Percentiles rank a stretch among this genome's conserved stretches.
Evolutionary conservation across 176 grass and related monocot species (phyloP).

Genomic region (Zea luxurians): DNA sequence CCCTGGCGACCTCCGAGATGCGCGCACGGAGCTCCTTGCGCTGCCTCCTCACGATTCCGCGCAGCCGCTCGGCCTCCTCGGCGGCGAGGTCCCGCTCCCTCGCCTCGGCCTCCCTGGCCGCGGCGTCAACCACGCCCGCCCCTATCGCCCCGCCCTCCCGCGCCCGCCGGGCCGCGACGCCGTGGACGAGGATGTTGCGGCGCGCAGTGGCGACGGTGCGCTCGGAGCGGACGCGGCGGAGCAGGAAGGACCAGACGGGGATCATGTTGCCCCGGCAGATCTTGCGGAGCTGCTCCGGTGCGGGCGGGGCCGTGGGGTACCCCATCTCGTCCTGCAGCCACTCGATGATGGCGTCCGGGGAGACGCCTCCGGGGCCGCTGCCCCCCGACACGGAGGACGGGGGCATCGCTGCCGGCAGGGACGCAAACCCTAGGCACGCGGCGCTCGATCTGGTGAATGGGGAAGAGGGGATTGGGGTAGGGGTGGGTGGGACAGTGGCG

Average conservation of each 20-base stretch:
- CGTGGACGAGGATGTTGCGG: conserved; percentile 87
- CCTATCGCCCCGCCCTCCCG: conserved; percentile 53
- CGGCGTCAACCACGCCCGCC: conserved; percentile 44
- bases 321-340: conserved; percentile 99
- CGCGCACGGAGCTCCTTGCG: conserved; percentile 88
- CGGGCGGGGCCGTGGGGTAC: conserved; percentile 70
- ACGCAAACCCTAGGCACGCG: conserved; percentile 35
- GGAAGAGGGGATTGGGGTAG: background rate
- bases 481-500: conserved; percentile 36
- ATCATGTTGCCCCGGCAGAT: conserved; percentile 99
- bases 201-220: conserved; percentile 79
- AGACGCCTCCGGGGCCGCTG: conserved; percentile 54
- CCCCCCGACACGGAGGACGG: conserved; percentile 59
- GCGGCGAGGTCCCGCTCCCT: conserved; percentile 89
- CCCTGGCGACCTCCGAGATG: conserved; percentile 72
- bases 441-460: conserved; percentile 29
- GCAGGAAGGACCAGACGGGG: conserved; percentile 90
- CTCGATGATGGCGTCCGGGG: conserved; percentile 93
- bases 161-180: conserved; percentile 64
- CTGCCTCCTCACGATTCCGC: conserved; percentile 83
- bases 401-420: conserved; percentile 47
- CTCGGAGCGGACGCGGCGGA: conserved; percentile 90
- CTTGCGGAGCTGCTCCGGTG: conserved; percentile 91
- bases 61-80: conserved; percentile 84
- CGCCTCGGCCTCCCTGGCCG: conserved; percentile 65